A percentile compares a stretch with the other conserved stretches of the same genome.
These are phyloP conservation scores for Saitoella complicata DNA, from an alignment of 805 yeast species.

Conservation along the genomic window DNA sequence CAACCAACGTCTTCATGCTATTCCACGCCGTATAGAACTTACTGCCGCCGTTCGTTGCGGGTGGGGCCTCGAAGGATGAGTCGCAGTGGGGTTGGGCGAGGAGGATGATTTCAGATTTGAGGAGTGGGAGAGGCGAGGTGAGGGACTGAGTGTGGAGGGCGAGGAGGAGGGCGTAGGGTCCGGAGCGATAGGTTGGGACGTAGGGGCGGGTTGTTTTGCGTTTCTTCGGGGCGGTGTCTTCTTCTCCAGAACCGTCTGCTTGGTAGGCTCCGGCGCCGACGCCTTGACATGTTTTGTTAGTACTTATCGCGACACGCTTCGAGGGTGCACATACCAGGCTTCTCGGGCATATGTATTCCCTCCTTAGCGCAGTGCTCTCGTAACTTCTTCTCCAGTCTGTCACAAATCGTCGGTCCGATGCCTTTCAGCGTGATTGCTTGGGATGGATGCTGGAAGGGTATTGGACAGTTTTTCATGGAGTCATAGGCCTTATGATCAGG, in stretches of 20 bases:
- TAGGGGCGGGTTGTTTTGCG: conserved; percentile 26
- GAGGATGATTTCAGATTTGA: conserved; percentile 28
- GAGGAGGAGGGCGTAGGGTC: conserved; percentile 68
- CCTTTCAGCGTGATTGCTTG: conserved; percentile 44
- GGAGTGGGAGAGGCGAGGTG: conserved; percentile 27
- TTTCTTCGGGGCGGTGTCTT: conserved; percentile 10
- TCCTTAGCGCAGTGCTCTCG: conserved; percentile 39
- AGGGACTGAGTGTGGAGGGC: conserved; percentile 44
- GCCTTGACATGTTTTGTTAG: not conserved
- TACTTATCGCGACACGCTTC: not conserved
- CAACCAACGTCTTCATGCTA: conserved; percentile 44
- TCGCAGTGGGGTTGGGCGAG: conserved; percentile 26
- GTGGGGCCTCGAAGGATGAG: conserved; percentile 10
- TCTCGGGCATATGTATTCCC: conserved; percentile 31
- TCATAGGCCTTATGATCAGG: conserved; percentile 39
- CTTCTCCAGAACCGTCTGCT: conserved; percentile 13
- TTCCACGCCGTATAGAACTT: conserved; percentile 62
- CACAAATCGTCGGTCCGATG: conserved; percentile 58
- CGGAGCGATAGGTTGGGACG: conserved; percentile 60
- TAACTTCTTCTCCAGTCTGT: conserved; percentile 31
- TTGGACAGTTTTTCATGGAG: conserved; percentile 30
- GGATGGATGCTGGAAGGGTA: conserved; percentile 35
- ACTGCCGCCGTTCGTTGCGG: conserved; percentile 7
- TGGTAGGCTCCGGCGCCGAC: not conserved
- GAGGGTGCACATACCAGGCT: conserved; percentile 8